Percentiles rank a stretch among this genome's conserved stretches.
Evolutionary conservation across 2,329 filamentous ascomycete genomes (phyloP).

Genomic region (Cryoendolithus antarcticus): DNA sequence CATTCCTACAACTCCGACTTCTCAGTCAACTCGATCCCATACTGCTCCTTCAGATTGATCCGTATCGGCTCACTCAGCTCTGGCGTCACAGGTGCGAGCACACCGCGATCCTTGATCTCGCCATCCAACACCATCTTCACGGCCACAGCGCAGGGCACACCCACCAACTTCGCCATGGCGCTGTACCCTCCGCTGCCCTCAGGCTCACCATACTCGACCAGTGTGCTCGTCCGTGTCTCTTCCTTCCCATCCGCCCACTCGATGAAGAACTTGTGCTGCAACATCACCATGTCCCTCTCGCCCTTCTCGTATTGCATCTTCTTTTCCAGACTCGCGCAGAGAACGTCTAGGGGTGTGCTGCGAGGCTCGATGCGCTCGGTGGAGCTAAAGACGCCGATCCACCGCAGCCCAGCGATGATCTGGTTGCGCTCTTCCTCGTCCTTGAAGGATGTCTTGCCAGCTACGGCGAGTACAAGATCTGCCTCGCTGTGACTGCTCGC

Average conservation of each 20-base stretch:
- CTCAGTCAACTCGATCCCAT: constrained; percentile 61
- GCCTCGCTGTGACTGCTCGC: constrained; percentile 52
- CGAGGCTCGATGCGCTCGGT: constrained; percentile 56
- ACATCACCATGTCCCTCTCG: constrained; percentile 72
- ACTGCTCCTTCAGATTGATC: constrained; percentile 65
- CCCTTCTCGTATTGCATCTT: constrained; percentile 80
- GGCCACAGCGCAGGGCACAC: constrained; percentile 61
- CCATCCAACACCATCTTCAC: constrained; percentile 36
- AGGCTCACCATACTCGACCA: constrained; percentile 70
- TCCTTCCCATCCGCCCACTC: constrained; percentile 67
- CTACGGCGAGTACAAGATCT: constrained; percentile 56
- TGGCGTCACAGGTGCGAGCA: constrained; percentile 64
- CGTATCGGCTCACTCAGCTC: constrained; percentile 63
- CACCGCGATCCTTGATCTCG: constrained; percentile 27
- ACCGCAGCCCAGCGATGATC: constrained; percentile 59
- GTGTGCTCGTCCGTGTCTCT: constrained; percentile 68
- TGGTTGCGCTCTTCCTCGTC: constrained; percentile 55
- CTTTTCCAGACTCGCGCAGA: constrained; percentile 76
- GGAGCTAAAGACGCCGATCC: constrained; percentile 58
- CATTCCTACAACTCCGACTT: constrained; percentile 30
- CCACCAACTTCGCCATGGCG: constrained; percentile 74
- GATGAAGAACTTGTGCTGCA: constrained; percentile 75
- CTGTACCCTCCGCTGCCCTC: constrained; percentile 52
- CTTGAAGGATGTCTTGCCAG: constrained; percentile 61
- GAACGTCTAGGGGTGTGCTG: constrained; percentile 76